phyloP scores from a whole-genome alignment of 2,329 filamentous ascomycete genomes.

The Paraconiothyrium sp. region DNA sequence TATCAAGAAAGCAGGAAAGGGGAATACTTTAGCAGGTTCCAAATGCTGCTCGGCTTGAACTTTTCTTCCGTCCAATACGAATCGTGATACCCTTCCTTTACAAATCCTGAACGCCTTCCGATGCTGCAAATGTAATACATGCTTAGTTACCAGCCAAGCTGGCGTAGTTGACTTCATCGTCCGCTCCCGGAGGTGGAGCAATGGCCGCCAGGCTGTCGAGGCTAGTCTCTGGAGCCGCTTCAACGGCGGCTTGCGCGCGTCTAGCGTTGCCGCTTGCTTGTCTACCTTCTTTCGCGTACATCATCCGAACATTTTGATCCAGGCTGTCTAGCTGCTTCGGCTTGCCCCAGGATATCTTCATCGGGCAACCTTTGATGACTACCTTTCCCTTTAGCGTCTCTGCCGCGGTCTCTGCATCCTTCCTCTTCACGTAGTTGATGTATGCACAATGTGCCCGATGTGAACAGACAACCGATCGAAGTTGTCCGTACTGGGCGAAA shows the following conservation, averaged over 20 bases:
- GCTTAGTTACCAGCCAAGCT: constrained; percentile 81
- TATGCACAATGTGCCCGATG: constrained; percentile 98
- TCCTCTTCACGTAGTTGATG: constrained; percentile 88
- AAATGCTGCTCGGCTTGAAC: constrained; percentile 51
- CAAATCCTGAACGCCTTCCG: constrained; percentile 35
- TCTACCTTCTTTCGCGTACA: constrained; percentile 82
- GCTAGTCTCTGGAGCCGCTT: constrained; percentile 53
- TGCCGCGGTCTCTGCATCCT: constrained; percentile 86
- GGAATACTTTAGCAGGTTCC: constrained; percentile 49
- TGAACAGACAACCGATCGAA: constrained; percentile 92
- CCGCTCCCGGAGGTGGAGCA: constrained; percentile 80
- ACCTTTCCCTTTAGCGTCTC: constrained; percentile 86
- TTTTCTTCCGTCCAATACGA: constrained; percentile 35
- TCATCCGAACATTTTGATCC: constrained; percentile 83
- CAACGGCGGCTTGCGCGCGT: constrained; percentile 51
- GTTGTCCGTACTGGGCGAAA: constrained; percentile 87
- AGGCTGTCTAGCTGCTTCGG: constrained; percentile 92
- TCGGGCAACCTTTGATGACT: constrained; percentile 87
- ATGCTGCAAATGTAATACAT: constrained; percentile 18
- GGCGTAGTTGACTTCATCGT: constrained; percentile 83
- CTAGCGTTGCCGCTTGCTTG: constrained; percentile 38
- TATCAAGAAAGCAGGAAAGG: constrained; percentile 69
- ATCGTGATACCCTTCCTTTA: constrained; percentile 44
- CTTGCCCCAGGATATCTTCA: constrained; percentile 91
- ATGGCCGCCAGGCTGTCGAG: constrained; percentile 61